Evolutionary conservation across 306 rosid genomes (phyloP).

Genomic region (Mimosa bimucronata): DNA sequence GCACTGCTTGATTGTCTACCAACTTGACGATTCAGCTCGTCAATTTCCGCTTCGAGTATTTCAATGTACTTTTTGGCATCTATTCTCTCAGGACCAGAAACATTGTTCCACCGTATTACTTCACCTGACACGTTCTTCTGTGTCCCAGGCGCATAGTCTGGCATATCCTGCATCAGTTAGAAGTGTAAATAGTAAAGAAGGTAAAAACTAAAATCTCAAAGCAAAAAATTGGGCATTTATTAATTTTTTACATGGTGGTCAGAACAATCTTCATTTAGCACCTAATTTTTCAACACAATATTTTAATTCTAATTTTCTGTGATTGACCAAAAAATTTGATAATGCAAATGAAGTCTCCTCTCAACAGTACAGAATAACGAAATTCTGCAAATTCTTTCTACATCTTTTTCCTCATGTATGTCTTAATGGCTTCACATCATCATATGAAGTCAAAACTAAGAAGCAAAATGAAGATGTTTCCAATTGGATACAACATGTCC

Average conservation of each 20-base stretch:
- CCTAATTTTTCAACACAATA: background rate
- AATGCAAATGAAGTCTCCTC: background rate
- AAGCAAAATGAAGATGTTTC: background rate
- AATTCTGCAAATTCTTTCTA: background rate
- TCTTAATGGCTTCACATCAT: background rate
- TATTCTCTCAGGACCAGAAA: conserved; percentile 82
- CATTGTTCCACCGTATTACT: conserved; percentile 91
- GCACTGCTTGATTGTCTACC: conserved; percentile 74
- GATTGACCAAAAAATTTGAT: background rate
- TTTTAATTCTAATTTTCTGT: background rate
- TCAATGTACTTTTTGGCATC: conserved; percentile 97
- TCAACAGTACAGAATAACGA: background rate
- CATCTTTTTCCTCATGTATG: background rate
- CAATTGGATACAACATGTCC: too few relatives aligned
- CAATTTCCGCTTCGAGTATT: conserved; percentile 93
- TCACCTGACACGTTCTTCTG: conserved; percentile 95
- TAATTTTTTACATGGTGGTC: background rate
- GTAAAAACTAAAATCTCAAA: conserved; percentile 27
- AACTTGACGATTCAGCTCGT: conserved; percentile 88
- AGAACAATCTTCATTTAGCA: background rate
- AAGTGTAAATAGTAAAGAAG: conserved; percentile 32
- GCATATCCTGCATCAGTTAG: conserved; percentile 67
- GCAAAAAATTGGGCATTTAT: background rate
- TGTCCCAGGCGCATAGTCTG: conserved; percentile 91
- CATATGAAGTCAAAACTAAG: background rate